A percentile compares a stretch with the other conserved stretches of the same genome.
These are phyloP conservation scores for Phtheirospermum japonicum DNA, from an alignment of 257 asterid genomes.

Conservation along the genomic window DNA sequence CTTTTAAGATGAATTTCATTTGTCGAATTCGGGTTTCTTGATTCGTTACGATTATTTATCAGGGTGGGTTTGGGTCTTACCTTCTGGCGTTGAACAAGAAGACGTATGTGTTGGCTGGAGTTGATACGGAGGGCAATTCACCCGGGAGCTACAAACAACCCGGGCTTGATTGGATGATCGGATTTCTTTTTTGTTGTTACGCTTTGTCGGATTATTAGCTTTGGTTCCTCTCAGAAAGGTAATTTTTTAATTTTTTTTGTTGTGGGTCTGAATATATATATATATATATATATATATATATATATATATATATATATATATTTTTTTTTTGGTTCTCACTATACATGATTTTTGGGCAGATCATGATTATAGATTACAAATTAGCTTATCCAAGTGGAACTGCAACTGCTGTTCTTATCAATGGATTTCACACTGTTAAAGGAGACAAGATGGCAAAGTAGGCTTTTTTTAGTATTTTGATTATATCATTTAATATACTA, in stretches of 20 bases:
- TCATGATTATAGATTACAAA: slow-evolving; percentile 81
- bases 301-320: not conserved
- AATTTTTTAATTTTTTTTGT: not conserved
- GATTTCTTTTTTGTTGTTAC: slow-evolving; percentile 62
- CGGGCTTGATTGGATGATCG: slow-evolving; percentile 76
- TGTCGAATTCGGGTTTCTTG: not conserved
- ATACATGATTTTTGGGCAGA: slow-evolving; percentile 35
- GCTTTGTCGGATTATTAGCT: slow-evolving; percentile 78
- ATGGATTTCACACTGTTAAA: slow-evolving; percentile 68
- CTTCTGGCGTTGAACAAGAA: slow-evolving; percentile 69
- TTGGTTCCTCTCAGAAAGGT: slow-evolving; percentile 90
- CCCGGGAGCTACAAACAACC: slow-evolving; percentile 66
- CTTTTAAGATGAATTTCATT: not conserved
- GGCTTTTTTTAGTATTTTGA: not conserved
- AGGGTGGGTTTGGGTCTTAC: slow-evolving; percentile 91
- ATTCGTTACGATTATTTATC: not conserved
- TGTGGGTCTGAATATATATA: not conserved
- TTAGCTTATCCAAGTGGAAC: slow-evolving; percentile 85
- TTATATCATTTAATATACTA: not conserved
- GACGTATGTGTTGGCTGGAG: slow-evolving; percentile 44
- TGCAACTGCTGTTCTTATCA: slow-evolving; percentile 90
- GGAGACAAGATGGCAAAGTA: slow-evolving; percentile 77
- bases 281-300: no score
- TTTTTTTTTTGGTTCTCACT: not conserved
- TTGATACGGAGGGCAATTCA: slow-evolving; percentile 44